Evolutionary conservation across 495 filamentous ascomycete genomes (phyloP), one percentile per base, ranked within the genome.

Genomic region (Penicillium antarcticum): DNA sequence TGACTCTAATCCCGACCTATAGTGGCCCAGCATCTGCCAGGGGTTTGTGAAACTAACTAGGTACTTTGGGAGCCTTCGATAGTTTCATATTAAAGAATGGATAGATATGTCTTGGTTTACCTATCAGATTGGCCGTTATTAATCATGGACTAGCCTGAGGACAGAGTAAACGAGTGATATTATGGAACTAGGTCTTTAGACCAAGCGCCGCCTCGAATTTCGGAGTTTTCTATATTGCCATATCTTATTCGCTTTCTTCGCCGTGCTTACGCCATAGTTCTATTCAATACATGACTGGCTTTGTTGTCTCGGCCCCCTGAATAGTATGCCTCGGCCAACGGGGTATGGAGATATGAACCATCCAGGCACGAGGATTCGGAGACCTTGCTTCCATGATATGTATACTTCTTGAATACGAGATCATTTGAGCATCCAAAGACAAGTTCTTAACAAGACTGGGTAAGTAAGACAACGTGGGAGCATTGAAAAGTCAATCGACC

Each of bases 11-110:
- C 24, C 29, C 14, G 16, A 33, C 14, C 12, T 7, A 29, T 29
- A 29, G 26, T 29, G 5, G 26, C 26, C 26, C 26, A 8, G 26
- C 26, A 29, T 29, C 26, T 29, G 26, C 26, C 26, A 29, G 26
- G 26, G 11, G 8, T 32, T 32, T 32, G 19, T 42, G 47, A 35
- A 49, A 49, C 38, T 31, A 10, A 14, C 37, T 49, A 49, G 47
- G 1, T 26, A 21, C 4, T 9, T 32, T 17, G 12, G 10, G 47
- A 42, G 1, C 21, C 21, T 45, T 45, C 31, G n/a, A 23, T 14
- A 16, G 17, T 41, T 34, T 49, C 35, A 40, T 3, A 24, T 11
- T 34, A 5, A 36, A 45, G 42, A 29, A 3, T 14, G 6, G 3
- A 34, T 45, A 8, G 17, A 9, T 9, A 13, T n/a, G n/a, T 23